Conservation (phyloP, 805 yeast species). For the Starmerella kuoi region DNA sequence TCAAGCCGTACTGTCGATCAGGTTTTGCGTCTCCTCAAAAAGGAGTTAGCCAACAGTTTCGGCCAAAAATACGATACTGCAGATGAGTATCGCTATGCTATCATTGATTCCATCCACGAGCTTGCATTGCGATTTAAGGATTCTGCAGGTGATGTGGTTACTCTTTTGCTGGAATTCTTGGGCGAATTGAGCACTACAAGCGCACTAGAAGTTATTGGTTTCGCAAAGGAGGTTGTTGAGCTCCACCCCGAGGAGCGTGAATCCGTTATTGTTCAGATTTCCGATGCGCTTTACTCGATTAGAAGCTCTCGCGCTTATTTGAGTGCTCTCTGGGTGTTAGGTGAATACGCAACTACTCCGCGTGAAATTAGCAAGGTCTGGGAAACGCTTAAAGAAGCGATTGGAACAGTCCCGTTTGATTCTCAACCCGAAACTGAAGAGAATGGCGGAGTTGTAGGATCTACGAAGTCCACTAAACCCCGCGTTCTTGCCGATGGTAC, state of each 20-base stretch:
- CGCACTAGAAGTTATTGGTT: slow-evolving; percentile 80
- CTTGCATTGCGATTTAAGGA: slow-evolving; percentile 81
- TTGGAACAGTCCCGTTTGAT: slow-evolving; percentile 83
- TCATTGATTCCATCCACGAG: slow-evolving; percentile 77
- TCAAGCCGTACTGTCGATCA: slow-evolving; percentile 86
- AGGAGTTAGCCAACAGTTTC: slow-evolving; percentile 70
- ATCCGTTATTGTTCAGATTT: slow-evolving; percentile 49
- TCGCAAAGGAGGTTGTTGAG: slow-evolving; percentile 88
- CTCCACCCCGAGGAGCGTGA: slow-evolving; percentile 71
- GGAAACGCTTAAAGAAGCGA: slow-evolving; percentile 67
- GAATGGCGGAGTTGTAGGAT: slow-evolving; percentile 24
- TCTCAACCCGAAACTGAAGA: slow-evolving; percentile 24
- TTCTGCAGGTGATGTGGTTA: slow-evolving; percentile 84
- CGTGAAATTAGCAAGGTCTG: slow-evolving; percentile 68
- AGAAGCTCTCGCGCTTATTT: slow-evolving; percentile 85
- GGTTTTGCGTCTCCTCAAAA: slow-evolving; percentile 80
- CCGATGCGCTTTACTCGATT: slow-evolving; percentile 49
- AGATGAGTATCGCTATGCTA: slow-evolving; percentile 74
- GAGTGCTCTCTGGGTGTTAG: slow-evolving; percentile 90
- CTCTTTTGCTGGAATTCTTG: slow-evolving; percentile 71
- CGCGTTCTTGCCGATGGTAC: slow-evolving; percentile 97
- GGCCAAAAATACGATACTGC: slow-evolving; percentile 56
- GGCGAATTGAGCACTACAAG: slow-evolving; percentile 70
- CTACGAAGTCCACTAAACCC: slow-evolving; percentile 35
- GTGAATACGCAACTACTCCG: slow-evolving; percentile 74